phyloP scores from a whole-genome alignment of 768 basidiomycete species.

The Russula virescens region DNA sequence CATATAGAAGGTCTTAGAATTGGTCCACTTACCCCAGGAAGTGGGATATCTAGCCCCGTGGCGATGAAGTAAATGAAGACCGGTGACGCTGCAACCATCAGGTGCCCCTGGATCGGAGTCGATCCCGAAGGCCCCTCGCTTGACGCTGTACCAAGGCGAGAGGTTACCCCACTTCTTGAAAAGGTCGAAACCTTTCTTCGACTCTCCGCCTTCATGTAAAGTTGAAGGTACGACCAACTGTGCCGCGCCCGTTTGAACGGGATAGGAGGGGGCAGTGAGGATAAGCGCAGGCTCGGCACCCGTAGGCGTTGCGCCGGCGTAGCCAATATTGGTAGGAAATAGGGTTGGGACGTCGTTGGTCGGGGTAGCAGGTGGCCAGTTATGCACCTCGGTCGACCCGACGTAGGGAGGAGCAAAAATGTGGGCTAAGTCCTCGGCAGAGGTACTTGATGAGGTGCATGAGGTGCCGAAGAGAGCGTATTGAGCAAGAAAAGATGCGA shows the following conservation, averaged over 20 bases:
- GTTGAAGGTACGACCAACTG: constrained; percentile 51
- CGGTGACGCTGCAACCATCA: constrained; percentile 62
- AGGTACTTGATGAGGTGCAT: neutral
- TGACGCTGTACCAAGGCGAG: constrained; percentile 80
- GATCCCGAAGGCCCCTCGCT: constrained; percentile 58
- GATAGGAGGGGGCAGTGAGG: constrained; percentile 71
- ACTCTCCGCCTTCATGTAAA: constrained; percentile 25
- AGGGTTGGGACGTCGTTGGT: constrained; percentile 67
- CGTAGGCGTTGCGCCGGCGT: constrained; percentile 72
- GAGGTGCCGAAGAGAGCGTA: constrained; percentile 14
- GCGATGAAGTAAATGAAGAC: constrained; percentile 72
- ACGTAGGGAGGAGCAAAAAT: constrained; percentile 58
- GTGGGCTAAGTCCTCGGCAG: neutral
- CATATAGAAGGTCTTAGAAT: neutral
- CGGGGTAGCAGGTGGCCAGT: constrained; percentile 66
- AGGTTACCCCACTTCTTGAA: constrained; percentile 81
- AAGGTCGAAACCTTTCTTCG: constrained; percentile 48
- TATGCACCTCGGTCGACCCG: constrained; percentile 63
- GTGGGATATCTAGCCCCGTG: constrained; percentile 76
- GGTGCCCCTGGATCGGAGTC: constrained; percentile 68
- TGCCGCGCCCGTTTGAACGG: constrained; percentile 64
- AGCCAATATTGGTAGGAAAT: constrained; percentile 74
- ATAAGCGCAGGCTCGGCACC: constrained; percentile 72
- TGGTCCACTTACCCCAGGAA: constrained; percentile 45
- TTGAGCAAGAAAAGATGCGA: constrained; percentile 18